Percentiles rank a stretch among this genome's conserved stretches.
These are phyloP conservation scores for Viscum album DNA, from an alignment of 177 flowering plant genomes.

Conservation along the genomic window DNA sequence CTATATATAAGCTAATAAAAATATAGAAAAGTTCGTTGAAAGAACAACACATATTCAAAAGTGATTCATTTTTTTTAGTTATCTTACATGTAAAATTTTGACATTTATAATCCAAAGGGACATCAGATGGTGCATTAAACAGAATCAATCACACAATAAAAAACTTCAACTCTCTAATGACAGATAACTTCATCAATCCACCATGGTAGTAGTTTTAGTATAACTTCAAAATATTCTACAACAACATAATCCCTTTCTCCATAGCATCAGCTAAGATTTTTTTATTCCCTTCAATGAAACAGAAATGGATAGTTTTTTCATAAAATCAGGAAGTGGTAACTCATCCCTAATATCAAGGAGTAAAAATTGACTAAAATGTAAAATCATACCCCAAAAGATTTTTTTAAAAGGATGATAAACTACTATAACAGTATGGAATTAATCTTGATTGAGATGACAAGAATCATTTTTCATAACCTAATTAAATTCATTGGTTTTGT, in stretches of 20 bases:
- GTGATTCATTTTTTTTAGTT: too few relatives aligned
- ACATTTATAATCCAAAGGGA: too few relatives aligned
- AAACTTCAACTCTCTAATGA: constrained; percentile 84
- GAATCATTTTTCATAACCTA: constrained; percentile 84
- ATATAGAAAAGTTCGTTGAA: too few relatives aligned
- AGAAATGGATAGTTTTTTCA: too few relatives aligned
- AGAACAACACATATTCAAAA: too few relatives aligned
- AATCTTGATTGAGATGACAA: constrained; percentile 95
- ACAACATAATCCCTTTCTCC: constrained; percentile 73
- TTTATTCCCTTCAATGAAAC: constrained; percentile 53
- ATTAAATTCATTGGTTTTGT: constrained; percentile 56
- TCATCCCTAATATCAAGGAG: too few relatives aligned
- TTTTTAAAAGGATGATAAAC: constrained; percentile 73
- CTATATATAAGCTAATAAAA: too few relatives aligned
- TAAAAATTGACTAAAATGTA: neutral
- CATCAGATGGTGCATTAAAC: too few relatives aligned
- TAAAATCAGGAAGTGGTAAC: constrained; percentile 8
- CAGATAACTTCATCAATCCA: constrained; percentile 77
- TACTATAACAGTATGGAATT: constrained; percentile 68
- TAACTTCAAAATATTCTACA: constrained; percentile 56
- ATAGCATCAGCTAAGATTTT: constrained; percentile 81
- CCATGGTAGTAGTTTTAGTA: constrained; percentile 63
- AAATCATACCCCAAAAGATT: constrained; percentile 73
- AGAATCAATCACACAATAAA: constrained; percentile 3
- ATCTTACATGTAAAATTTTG: too few relatives aligned